Percentiles rank a stretch among this genome's conserved stretches.
These are phyloP conservation scores for Pezicula neosporulosa DNA, from an alignment of 2,329 filamentous ascomycete species.

Conservation along the genomic window DNA sequence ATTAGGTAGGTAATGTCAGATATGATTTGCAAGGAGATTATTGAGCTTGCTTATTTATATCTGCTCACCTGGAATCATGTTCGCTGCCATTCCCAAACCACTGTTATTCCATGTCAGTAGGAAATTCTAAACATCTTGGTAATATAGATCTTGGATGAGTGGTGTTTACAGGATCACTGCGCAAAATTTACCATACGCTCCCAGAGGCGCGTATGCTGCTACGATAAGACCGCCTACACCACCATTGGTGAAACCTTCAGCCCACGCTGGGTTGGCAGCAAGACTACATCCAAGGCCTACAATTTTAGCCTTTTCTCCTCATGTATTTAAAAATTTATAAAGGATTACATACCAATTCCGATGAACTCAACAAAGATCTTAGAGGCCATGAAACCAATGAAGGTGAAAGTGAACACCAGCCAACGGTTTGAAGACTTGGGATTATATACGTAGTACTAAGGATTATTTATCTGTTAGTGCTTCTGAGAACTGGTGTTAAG, in stretches of 20 bases:
- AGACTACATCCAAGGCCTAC: neutral
- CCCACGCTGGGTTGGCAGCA: neutral
- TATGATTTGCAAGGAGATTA: neutral
- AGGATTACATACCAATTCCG: neutral
- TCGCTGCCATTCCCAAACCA: neutral
- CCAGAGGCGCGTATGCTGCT: neutral
- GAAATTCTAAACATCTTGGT: neutral
- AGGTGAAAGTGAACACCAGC: neutral
- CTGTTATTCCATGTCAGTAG: neutral
- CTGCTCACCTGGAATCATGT: neutral
- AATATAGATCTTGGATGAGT: neutral
- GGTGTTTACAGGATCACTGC: neutral
- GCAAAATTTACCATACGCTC: neutral
- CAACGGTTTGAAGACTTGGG: neutral
- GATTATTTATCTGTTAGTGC: too few relatives aligned
- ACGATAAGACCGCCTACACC: neutral
- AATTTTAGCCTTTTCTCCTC: neutral
- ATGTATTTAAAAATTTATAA: neutral
- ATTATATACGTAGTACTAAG: neutral
- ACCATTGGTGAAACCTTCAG: neutral
- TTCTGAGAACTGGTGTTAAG: too few relatives aligned
- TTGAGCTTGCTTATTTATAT: neutral
- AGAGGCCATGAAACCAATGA: neutral
- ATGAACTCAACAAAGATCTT: neutral
- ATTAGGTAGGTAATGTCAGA: too few relatives aligned